A percentile compares a stretch with the other conserved stretches of the same genome.
phyloP scores from a whole-genome alignment of 352 stramenopile species.

The Phytophthora sansomeana region DNA sequence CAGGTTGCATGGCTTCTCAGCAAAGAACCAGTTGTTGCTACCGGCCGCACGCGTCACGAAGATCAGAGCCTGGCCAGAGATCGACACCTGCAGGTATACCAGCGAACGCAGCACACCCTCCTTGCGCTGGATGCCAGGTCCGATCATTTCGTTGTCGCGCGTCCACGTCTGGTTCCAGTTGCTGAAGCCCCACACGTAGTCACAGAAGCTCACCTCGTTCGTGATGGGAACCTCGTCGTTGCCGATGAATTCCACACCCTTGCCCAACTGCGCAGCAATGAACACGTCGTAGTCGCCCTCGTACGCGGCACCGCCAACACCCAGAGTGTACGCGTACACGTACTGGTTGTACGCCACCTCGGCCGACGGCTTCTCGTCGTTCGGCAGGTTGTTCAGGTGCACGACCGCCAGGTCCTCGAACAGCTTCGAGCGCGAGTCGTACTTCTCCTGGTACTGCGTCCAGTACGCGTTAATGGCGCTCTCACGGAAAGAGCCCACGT shows the following conservation, averaged over 20 bases:
- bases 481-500: constrained; percentile 55
- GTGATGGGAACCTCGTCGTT: constrained; percentile 68
- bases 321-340: constrained; percentile 65
- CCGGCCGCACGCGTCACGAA: constrained; percentile 79
- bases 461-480: constrained; percentile 53
- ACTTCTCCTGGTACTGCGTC: constrained; percentile 52
- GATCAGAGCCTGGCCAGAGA: constrained; percentile 78
- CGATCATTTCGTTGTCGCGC: constrained; percentile 65
- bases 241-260: constrained; percentile 63
- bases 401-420: constrained; percentile 67
- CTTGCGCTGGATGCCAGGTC: constrained; percentile 72
- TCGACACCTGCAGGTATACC: constrained; percentile 78
- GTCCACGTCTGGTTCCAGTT: constrained; percentile 83
- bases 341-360: constrained; percentile 64
- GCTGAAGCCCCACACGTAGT: constrained; percentile 72
- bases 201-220: constrained; percentile 70
- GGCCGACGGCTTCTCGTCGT: constrained; percentile 48
- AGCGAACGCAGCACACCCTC: constrained; percentile 71
- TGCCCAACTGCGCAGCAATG: constrained; percentile 49
- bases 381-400: constrained; percentile 59
- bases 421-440: constrained; percentile 54
- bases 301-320: constrained; percentile 37
- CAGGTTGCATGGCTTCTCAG: constrained; percentile 69
- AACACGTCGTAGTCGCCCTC: constrained; percentile 51
- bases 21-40: constrained; percentile 83